A percentile compares a stretch with the other conserved stretches of the same genome.
Evolutionary conservation across 371 early-diverging fungal genomes (phyloP).

Genomic region (Nematocida sp.): DNA sequence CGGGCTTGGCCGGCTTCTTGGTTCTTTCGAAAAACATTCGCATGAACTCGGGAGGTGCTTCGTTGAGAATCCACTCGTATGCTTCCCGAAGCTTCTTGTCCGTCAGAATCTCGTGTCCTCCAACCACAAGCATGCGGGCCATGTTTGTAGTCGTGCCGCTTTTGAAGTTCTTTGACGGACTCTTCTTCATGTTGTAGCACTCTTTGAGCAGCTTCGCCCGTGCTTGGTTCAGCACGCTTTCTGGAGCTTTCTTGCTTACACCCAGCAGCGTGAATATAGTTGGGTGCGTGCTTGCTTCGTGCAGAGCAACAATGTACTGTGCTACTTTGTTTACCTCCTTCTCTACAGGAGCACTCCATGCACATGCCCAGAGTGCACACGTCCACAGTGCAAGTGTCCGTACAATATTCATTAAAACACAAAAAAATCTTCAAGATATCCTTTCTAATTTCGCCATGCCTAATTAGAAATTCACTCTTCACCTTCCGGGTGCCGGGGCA

Average conservation of each 20-base stretch:
- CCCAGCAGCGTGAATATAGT: conserved; percentile 30
- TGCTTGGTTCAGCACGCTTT: not conserved
- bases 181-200: conserved; percentile 36
- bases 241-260: not conserved
- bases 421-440: too few relatives aligned
- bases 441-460: too few relatives aligned
- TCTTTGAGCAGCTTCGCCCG: conserved; percentile 19
- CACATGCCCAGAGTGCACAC: too few relatives aligned
- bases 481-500: too few relatives aligned
- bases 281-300: not conserved
- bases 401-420: too few relatives aligned
- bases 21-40: not conserved
- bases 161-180: not conserved
- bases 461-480: too few relatives aligned
- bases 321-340: conserved; percentile 39
- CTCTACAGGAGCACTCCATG: not conserved
- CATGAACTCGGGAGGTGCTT: conserved; percentile 46
- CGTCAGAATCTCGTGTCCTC: conserved; percentile 31
- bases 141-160: not conserved
- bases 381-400: too few relatives aligned
- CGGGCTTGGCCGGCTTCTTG: too few relatives aligned
- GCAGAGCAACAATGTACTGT: conserved; percentile 3
- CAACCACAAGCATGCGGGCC: conserved; percentile 7
- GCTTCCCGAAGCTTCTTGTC: conserved; percentile 33
- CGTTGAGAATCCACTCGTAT: conserved; percentile 41